Percentiles rank a stretch among this genome's conserved stretches.
These are phyloP conservation scores for Aspergillus melleus DNA, from an alignment of 2,329 filamentous ascomycete species.

Conservation along the genomic window DNA sequence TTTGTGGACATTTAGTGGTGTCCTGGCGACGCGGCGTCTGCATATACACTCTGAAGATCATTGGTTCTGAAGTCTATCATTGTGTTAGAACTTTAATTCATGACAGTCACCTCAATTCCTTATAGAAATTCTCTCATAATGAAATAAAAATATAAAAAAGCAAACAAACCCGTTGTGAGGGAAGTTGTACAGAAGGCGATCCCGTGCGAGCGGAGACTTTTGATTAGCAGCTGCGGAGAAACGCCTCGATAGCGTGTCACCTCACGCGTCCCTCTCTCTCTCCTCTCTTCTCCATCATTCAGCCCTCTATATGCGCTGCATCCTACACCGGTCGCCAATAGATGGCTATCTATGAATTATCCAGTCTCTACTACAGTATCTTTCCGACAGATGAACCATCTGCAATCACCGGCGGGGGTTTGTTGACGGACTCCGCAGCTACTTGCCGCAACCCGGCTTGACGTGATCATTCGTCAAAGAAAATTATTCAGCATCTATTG, in stretches of 20 bases:
- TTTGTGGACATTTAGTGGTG: background rate
- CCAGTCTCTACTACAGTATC: background rate
- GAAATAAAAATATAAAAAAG: too few species aligned
- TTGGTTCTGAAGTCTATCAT: background rate
- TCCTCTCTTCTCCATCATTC: background rate
- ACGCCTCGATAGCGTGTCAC: conserved; percentile 14
- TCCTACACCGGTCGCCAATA: background rate
- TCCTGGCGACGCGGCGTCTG: background rate
- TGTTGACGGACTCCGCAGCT: background rate
- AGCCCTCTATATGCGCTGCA: background rate
- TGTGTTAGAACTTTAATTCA: background rate
- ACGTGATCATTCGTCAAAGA: conserved; percentile 5
- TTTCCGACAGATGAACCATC: background rate
- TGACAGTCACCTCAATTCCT: background rate
- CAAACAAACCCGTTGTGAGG: background rate
- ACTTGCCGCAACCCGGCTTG: background rate
- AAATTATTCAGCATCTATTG: background rate
- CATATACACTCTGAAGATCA: background rate
- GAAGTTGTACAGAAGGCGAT: background rate
- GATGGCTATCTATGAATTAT: background rate
- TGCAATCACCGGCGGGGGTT: background rate
- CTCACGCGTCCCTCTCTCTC: conserved; percentile 8
- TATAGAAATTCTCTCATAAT: too few species aligned
- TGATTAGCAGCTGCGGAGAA: conserved; percentile 7
- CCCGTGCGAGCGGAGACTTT: background rate